Percentiles rank a stretch among this genome's conserved stretches.
Evolutionary conservation across 2,329 filamentous ascomycete species (phyloP).

Genomic region (Curvularia spicifera): DNA sequence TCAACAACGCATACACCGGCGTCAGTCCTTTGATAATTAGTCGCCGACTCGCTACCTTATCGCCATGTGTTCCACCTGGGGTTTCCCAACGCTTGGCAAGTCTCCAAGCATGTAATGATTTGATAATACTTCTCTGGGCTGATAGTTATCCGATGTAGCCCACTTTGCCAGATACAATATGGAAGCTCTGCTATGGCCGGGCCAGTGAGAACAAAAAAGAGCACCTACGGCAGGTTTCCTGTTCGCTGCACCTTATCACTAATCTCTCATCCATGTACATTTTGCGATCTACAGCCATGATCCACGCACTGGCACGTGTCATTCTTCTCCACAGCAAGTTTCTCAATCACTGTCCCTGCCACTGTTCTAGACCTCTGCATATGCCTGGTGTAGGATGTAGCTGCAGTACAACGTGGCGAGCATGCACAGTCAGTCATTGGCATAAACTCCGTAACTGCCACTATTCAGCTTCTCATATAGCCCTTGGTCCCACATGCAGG

Average conservation of each 20-base stretch:
- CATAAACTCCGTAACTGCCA: neutral
- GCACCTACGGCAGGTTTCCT: conserved; percentile 4
- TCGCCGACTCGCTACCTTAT: conserved; percentile 1
- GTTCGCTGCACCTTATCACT: conserved; percentile 10
- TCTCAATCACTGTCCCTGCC: neutral
- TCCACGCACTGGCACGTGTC: conserved; percentile 3
- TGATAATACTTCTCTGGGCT: neutral
- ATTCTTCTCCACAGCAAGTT: conserved; percentile 1
- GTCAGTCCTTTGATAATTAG: neutral
- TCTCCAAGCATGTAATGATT: conserved; percentile 6
- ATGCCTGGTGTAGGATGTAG: conserved; percentile 4
- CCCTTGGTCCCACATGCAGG: neutral
- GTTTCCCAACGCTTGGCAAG: conserved; percentile 8
- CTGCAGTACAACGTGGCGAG: neutral
- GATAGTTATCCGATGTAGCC: neutral
- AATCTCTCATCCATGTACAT: conserved; percentile 1
- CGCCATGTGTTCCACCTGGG: neutral
- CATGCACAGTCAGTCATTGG: neutral
- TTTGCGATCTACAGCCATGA: neutral
- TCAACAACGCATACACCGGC: conserved; percentile 4
- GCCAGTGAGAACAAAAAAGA: conserved; percentile 2
- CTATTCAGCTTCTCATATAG: neutral
- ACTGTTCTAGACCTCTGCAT: conserved; percentile 3
- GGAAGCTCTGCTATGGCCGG: neutral
- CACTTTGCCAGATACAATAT: neutral